A percentile compares a stretch with the other conserved stretches of the same genome.
Conservation (phyloP, 2,329 filamentous ascomycete genomes). For the Neonectria ditissima region DNA sequence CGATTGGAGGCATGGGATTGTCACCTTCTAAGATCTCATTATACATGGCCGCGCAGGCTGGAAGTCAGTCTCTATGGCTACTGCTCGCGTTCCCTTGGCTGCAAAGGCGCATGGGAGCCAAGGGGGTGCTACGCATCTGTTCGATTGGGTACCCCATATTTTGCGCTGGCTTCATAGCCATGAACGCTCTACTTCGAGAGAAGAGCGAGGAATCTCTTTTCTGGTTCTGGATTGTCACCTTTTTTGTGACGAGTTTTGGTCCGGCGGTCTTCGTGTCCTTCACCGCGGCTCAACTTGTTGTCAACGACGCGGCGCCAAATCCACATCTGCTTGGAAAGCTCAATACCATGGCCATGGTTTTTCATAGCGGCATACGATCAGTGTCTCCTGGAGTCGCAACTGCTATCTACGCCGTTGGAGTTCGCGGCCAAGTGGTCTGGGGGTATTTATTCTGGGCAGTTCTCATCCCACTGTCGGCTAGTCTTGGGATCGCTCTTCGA, state of each 20-base stretch:
- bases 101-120: slow-evolving; percentile 75
- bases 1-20: slow-evolving; percentile 75
- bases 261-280: slow-evolving; percentile 76
- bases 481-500: slow-evolving; percentile 40
- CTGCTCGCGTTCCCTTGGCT: slow-evolving; percentile 76
- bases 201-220: slow-evolving; percentile 51
- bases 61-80: slow-evolving; percentile 77
- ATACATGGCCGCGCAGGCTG: slow-evolving; percentile 73
- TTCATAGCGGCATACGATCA: slow-evolving; percentile 71
- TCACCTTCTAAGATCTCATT: slow-evolving; percentile 71
- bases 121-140: slow-evolving; percentile 71
- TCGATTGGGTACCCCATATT: slow-evolving; percentile 70
- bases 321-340: slow-evolving; percentile 74
- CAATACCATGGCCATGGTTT: slow-evolving; percentile 72
- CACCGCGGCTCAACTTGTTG: slow-evolving; percentile 76
- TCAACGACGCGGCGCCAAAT: slow-evolving; percentile 80
- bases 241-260: slow-evolving; percentile 62
- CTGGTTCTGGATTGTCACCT: slow-evolving; percentile 67
- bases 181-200: slow-evolving; percentile 61
- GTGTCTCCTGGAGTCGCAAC: slow-evolving; percentile 75
- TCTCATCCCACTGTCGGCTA: slow-evolving; percentile 48
- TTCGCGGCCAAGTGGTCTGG: slow-evolving; percentile 68
- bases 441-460: slow-evolving; percentile 65
- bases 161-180: slow-evolving; percentile 67
- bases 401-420: slow-evolving; percentile 75